Percentiles rank a stretch among this genome's conserved stretches.
These are phyloP conservation scores for Komagataea norvegica DNA, from an alignment of 1,139 yeast species.

Conservation along the genomic window DNA sequence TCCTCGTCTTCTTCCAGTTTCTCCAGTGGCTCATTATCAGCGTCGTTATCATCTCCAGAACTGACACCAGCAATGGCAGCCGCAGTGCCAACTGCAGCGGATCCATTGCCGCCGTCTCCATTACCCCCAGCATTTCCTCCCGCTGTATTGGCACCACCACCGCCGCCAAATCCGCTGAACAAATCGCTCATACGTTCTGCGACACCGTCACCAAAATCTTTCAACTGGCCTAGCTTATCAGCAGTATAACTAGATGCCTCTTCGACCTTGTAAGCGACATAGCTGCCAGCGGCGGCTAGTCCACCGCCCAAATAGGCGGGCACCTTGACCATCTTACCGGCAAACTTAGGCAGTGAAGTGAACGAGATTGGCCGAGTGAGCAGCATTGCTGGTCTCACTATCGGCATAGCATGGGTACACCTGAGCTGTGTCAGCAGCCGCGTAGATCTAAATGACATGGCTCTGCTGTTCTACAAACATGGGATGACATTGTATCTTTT, in stretches of 20 bases:
- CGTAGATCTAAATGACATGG: slow-evolving; percentile 5
- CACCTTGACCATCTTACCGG: slow-evolving; percentile 53
- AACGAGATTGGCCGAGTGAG: slow-evolving; percentile 18
- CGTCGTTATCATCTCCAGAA: slow-evolving; percentile 30
- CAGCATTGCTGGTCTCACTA: background rate
- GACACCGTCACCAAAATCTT: slow-evolving; percentile 45
- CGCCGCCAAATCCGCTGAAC: slow-evolving; percentile 23
- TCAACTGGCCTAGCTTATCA: slow-evolving; percentile 57
- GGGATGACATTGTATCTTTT: too few species aligned
- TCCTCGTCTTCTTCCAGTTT: slow-evolving; percentile 34
- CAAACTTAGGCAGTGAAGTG: slow-evolving; percentile 45
- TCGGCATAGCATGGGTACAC: background rate
- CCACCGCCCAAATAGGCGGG: slow-evolving; percentile 90
- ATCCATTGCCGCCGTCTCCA: slow-evolving; percentile 31
- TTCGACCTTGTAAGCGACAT: slow-evolving; percentile 84
- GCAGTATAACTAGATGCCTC: slow-evolving; percentile 72
- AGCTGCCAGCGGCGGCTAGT: slow-evolving; percentile 90
- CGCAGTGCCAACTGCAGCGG: slow-evolving; percentile 36
- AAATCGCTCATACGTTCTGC: slow-evolving; percentile 28
- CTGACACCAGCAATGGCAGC: slow-evolving; percentile 34
- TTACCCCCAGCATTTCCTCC: slow-evolving; percentile 29
- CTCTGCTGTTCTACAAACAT: too few species aligned
- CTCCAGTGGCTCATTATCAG: slow-evolving; percentile 34
- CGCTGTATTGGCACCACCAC: slow-evolving; percentile 26
- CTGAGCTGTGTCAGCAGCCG: slow-evolving; percentile 9